Percentiles rank a stretch among this genome's conserved stretches.
Conservation (phyloP, 2,329 filamentous ascomycete genomes). For the Epichloe hybrida region DNA sequence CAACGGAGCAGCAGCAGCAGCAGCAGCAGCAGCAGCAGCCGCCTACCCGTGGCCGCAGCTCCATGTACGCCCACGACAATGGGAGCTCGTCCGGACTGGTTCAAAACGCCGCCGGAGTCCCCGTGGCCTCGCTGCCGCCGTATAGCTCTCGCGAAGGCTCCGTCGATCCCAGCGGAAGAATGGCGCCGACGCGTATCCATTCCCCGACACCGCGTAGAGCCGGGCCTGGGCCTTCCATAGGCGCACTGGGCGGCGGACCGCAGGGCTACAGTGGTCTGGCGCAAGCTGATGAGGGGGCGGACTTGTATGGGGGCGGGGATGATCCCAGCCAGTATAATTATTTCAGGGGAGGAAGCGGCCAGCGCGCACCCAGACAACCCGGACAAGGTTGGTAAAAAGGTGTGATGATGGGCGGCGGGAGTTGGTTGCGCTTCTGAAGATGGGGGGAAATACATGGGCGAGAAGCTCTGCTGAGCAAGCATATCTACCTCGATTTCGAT, state of each 20-base stretch:
- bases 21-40: conserved; percentile 10
- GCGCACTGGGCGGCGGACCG: conserved; percentile 43
- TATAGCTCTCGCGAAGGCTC: conserved; percentile 11
- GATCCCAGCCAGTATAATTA: conserved; percentile 44
- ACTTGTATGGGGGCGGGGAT: conserved; percentile 20
- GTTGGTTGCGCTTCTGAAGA: no score
- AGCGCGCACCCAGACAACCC: conserved; percentile 14
- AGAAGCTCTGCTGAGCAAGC: not conserved
- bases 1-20: conserved; percentile 9
- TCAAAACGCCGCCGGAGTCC: conserved; percentile 37
- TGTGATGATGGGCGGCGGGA: no score
- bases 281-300: conserved; percentile 37
- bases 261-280: conserved; percentile 46
- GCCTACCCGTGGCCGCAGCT: conserved; percentile 26
- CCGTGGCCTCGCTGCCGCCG: conserved; percentile 23
- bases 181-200: conserved; percentile 12
- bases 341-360: conserved; percentile 29
- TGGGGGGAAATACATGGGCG: not conserved
- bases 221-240: conserved; percentile 28
- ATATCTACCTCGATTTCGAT: not conserved
- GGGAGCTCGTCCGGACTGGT: conserved; percentile 41
- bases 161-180: conserved; percentile 11
- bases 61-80: conserved; percentile 37
- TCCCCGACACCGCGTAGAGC: conserved; percentile 3
- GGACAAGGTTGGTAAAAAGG: conserved; percentile 25